Evolutionary conservation across 768 basidiomycete species (phyloP).

Genomic region (Punctularia strigosozonata): DNA sequence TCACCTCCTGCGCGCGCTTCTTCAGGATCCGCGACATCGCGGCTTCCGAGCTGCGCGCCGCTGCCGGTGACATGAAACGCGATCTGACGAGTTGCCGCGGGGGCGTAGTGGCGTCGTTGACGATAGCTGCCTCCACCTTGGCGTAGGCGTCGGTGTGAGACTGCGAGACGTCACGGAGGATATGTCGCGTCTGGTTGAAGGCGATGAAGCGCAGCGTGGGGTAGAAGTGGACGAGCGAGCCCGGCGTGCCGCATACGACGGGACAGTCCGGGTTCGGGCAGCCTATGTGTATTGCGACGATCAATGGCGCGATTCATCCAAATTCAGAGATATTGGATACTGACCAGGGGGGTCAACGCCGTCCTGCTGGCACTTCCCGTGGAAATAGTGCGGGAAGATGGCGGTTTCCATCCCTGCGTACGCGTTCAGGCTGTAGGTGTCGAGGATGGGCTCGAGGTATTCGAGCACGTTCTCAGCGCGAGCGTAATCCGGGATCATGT

Average conservation of each 20-base stretch:
- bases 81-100: conserved; percentile 7
- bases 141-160: conserved; percentile 30
- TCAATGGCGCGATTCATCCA: no score
- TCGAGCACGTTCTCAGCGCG: conserved; percentile 9
- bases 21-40: conserved; percentile 1
- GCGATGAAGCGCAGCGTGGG: conserved; percentile 34
- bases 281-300: no score
- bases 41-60: background rate
- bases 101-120: conserved; percentile 20
- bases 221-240: conserved; percentile 65
- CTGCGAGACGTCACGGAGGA: conserved; percentile 22
- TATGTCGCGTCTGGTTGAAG: conserved; percentile 27
- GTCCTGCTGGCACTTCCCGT: conserved; percentile 58
- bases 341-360: conserved; percentile 48
- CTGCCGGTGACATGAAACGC: conserved; percentile 2
- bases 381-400: conserved; percentile 65
- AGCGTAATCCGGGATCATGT: conserved; percentile 20
- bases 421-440: conserved; percentile 31
- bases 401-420: conserved; percentile 34
- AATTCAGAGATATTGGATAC: no score
- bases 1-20: conserved; percentile 12
- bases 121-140: conserved; percentile 28
- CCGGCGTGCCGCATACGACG: conserved; percentile 73
- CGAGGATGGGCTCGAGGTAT: conserved; percentile 35
- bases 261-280: conserved; percentile 76